Evolutionary conservation across 2,329 filamentous ascomycete genomes (phyloP).

Genomic region (Aspergillus japonicus): DNA sequence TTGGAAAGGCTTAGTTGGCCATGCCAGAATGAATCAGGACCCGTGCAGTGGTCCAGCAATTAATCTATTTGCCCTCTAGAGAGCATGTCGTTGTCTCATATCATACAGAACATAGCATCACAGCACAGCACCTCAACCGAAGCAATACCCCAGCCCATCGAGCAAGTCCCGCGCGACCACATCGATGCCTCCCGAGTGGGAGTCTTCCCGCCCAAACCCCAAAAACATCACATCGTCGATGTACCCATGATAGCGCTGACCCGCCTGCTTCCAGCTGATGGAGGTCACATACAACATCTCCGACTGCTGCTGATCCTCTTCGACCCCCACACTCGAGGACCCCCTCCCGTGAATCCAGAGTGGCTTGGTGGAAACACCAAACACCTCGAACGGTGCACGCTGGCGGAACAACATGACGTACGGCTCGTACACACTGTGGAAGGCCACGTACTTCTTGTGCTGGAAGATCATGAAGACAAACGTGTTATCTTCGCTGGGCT

Average conservation of each 20-base stretch:
- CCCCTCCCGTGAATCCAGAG: constrained; percentile 57
- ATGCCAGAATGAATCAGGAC: no score
- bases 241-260: constrained; percentile 55
- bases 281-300: constrained; percentile 61
- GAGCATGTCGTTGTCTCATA: neutral
- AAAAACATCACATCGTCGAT: constrained; percentile 57
- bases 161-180: constrained; percentile 52
- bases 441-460: constrained; percentile 52
- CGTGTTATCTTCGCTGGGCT: constrained; percentile 48
- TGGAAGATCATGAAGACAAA: constrained; percentile 58
- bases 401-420: constrained; percentile 55
- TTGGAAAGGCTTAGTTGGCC: no score
- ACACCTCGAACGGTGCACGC: constrained; percentile 50
- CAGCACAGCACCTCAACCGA: neutral
- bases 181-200: constrained; percentile 51
- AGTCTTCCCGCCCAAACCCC: constrained; percentile 58
- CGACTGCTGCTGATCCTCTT: constrained; percentile 36
- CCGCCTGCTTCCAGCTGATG: constrained; percentile 54
- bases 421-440: constrained; percentile 56
- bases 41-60: no score
- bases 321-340: constrained; percentile 17
- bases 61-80: no score
- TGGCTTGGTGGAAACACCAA: constrained; percentile 52
- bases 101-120: neutral
- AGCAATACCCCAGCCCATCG: constrained; percentile 35